These are phyloP conservation scores for Colletotrichum lupini DNA, from an alignment of 2,329 filamentous ascomycete species.

Conservation along the genomic window DNA sequence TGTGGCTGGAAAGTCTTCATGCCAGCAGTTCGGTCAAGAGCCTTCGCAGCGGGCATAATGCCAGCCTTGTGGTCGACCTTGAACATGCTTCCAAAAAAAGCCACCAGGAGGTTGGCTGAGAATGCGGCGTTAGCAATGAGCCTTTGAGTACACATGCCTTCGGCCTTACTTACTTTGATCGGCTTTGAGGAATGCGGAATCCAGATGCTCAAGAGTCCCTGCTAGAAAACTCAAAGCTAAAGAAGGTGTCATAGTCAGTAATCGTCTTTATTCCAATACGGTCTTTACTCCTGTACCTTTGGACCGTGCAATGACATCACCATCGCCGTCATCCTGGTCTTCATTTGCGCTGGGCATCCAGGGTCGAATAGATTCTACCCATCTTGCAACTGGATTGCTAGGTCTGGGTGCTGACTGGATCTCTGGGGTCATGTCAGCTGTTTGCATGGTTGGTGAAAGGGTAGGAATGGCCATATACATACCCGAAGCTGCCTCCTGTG, in stretches of 20 bases:
- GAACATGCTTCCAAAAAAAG: constrained; percentile 69
- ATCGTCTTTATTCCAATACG: neutral
- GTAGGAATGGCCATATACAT: constrained; percentile 4
- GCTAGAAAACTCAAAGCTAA: constrained; percentile 68
- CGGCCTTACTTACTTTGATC: constrained; percentile 58
- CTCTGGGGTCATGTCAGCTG: constrained; percentile 45
- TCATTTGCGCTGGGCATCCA: constrained; percentile 61
- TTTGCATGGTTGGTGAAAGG: neutral
- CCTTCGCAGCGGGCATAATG: constrained; percentile 63
- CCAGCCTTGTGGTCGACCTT: constrained; percentile 70
- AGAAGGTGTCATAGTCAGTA: neutral
- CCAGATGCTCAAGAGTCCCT: constrained; percentile 61
- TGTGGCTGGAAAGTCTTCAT: constrained; percentile 64
- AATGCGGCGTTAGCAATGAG: constrained; percentile 45
- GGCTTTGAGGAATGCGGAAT: constrained; percentile 55
- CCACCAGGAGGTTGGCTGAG: constrained; percentile 57
- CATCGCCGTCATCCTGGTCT: constrained; percentile 49
- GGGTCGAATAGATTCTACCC: constrained; percentile 65
- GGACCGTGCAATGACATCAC: constrained; percentile 64
- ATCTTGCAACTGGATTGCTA: constrained; percentile 61
- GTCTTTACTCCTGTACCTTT: constrained; percentile 51
- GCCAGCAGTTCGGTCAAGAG: constrained; percentile 58
- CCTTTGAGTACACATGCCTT: constrained; percentile 47
- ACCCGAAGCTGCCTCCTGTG: constrained; percentile 59
- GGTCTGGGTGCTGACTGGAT: constrained; percentile 56